phyloP scores from a whole-genome alignment of 352 stramenopile species.

The Plasmopara viticola region DNA sequence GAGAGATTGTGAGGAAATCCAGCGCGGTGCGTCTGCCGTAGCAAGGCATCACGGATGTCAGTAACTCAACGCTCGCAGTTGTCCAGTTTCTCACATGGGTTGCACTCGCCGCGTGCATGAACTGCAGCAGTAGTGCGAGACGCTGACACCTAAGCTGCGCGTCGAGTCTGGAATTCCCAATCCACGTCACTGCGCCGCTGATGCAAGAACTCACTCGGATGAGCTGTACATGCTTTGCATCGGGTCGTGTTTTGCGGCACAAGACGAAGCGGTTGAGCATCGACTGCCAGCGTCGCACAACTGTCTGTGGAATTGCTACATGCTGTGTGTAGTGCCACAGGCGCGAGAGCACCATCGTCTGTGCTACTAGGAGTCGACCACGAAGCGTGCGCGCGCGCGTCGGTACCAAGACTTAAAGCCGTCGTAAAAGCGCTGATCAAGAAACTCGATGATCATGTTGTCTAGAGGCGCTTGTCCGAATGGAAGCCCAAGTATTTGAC shows the following conservation, averaged over 20 bases:
- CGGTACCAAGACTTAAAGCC: background rate
- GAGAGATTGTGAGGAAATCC: background rate
- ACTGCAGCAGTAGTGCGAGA: background rate
- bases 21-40: background rate
- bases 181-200: constrained; percentile 1
- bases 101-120: background rate
- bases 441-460: background rate
- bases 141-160: background rate
- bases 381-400: background rate
- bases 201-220: background rate
- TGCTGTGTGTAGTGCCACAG: background rate
- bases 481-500: background rate
- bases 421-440: background rate
- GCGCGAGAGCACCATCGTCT: background rate
- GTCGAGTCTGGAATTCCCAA: background rate
- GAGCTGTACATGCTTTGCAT: background rate
- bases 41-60: background rate
- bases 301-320: background rate
- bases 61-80: background rate
- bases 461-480: background rate
- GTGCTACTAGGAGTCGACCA: background rate
- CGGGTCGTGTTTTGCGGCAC: background rate
- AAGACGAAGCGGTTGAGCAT: background rate
- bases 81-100: background rate
- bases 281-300: background rate